These are phyloP conservation scores for Austroboletus niveus DNA, from an alignment of 1,284 basidiomycete species.

Conservation along the genomic window DNA sequence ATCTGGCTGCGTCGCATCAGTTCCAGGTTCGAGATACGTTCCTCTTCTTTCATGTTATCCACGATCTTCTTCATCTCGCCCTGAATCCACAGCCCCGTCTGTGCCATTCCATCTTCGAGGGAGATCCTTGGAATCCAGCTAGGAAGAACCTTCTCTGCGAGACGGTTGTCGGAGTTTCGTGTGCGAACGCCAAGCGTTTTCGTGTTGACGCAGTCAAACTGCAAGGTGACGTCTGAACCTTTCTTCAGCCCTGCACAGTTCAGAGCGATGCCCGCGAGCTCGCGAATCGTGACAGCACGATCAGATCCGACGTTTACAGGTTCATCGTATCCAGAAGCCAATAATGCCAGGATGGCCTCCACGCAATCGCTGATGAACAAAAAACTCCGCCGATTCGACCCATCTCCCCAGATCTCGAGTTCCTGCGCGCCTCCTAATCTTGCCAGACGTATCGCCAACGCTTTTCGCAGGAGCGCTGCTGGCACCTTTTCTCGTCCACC, in stretches of 20 bases:
- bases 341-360: conserved; percentile 44
- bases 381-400: conserved; percentile 52
- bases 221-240: conserved; percentile 29
- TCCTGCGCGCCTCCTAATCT: conserved; percentile 2
- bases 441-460: conserved; percentile 33
- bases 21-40: conserved; percentile 16
- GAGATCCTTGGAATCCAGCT: conserved; percentile 43
- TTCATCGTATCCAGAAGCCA: conserved; percentile 35
- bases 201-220: conserved; percentile 15
- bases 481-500: conserved; percentile 59
- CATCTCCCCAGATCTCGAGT: conserved; percentile 60
- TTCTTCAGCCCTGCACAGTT: conserved; percentile 32
- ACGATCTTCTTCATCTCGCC: conserved; percentile 34
- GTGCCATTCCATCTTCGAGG: conserved; percentile 46
- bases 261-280: conserved; percentile 45
- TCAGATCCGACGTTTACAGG: conserved; percentile 58
- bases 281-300: conserved; percentile 40
- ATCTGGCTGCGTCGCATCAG: conserved; percentile 35
- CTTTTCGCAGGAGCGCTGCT: conserved; percentile 56
- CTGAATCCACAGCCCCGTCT: conserved; percentile 48
- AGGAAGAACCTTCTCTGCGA: conserved; percentile 31
- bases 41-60: conserved; percentile 3
- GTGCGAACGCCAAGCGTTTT: conserved; percentile 49
- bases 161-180: conserved; percentile 52
- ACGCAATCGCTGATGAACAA: conserved; percentile 55